A percentile compares a stretch with the other conserved stretches of the same genome.
Evolutionary conservation across 306 rosid species (phyloP).

Genomic region (Alnus glutinosa): DNA sequence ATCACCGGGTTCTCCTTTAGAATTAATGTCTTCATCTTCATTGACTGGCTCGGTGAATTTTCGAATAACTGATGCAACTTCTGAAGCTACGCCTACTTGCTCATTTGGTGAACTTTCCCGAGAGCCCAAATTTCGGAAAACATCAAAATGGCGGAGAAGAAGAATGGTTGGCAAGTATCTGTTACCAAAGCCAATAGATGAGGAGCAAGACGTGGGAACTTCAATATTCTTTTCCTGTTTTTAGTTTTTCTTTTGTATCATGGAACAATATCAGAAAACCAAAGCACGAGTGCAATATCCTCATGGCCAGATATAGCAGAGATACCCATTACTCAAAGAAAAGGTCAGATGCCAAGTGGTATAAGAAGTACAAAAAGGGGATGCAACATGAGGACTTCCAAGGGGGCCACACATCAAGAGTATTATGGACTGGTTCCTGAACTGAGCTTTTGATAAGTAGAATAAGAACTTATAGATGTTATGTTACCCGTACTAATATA

Average conservation of each 20-base stretch:
- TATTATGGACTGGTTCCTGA: conserved; percentile 5
- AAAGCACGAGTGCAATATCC: not conserved
- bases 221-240: not conserved
- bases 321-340: conserved; percentile 22
- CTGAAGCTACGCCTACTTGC: conserved; percentile 68
- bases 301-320: not conserved
- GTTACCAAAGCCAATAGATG: conserved; percentile 36
- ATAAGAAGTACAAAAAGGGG: not conserved
- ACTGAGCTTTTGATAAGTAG: not conserved
- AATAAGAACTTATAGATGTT: not conserved
- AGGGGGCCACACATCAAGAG: not conserved
- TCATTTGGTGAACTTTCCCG: conserved; percentile 62
- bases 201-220: conserved; percentile 24
- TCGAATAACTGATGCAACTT: conserved; percentile 81
- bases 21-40: conserved; percentile 51
- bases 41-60: conserved; percentile 71
- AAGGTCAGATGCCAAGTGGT: not conserved
- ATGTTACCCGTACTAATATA: not conserved
- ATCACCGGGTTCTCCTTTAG: conserved; percentile 41
- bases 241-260: not conserved
- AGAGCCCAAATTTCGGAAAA: conserved; percentile 66
- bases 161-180: conserved; percentile 88
- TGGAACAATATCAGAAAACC: not conserved
- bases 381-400: not conserved
- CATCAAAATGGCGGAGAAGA: conserved; percentile 91